Evolutionary conservation across 2,329 filamentous ascomycete species (phyloP), one percentile per base, ranked within the genome.

Genomic region (Microdochium bolleyi): DNA sequence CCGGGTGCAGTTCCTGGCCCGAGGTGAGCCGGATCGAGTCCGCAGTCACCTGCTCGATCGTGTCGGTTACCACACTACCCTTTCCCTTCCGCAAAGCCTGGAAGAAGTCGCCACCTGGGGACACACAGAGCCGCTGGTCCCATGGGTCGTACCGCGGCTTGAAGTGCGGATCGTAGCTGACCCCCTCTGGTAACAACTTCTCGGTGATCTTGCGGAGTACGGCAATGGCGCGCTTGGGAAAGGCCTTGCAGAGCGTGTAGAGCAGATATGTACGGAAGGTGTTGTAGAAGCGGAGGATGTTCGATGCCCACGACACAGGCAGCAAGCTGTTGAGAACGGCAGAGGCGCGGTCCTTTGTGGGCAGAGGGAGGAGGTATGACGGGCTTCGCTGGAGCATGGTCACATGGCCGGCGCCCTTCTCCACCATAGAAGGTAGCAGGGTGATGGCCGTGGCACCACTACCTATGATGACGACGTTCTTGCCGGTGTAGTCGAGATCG

Each of bases 301-400:
- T 67, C 16, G 72, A 64, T 2, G 77, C 66, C 24, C 79, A 59
- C 57, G 68, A 73, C 2, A 57, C 54, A 1, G 76, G 75, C 8
- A 83, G 58, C 2, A 71, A 54, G 7, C 61, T 61, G 14, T 70
- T 70, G 13, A 76, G 56, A 1, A 73, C 58, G 4, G 60, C 60
- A 7, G 64, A 61, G 3, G 73, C 57, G 13, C 62, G 54, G 37
- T 65, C 67, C n/a, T 62, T 61, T n/a, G 77, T 73, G 0, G 79
- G 73, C 1, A 81, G 57, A 1, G 75, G 69, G n/a, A 82, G 62
- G 51, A 87, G 74, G 61, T 85, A 87, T 1, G 73, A 74, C 0
- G 86, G 85, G 44, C 80, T 85, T 27, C 85, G 76, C 63, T 89
- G 85, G 1, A 89, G 70, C 80, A 88, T 87, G 1, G 84, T 88